Evolutionary conservation across 176 grass and related monocot genomes (phyloP).

Genomic region (Pharus latifolius): DNA sequence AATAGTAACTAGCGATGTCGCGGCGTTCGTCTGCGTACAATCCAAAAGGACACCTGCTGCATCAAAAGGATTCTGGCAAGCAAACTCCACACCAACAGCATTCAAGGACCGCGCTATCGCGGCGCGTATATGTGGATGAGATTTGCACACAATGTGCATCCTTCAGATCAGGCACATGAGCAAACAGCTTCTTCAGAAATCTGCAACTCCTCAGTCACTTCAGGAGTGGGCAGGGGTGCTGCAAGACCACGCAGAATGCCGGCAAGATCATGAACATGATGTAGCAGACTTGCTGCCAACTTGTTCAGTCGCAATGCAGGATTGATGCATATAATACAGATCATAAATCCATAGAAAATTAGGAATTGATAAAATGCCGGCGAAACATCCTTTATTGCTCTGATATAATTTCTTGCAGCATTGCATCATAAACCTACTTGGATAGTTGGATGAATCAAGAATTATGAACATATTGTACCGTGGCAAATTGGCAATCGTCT

Average conservation of each 20-base stretch:
- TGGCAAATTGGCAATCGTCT: too few relatives aligned
- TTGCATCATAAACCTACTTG: too few relatives aligned
- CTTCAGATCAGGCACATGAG: not conserved
- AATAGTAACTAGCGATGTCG: not conserved
- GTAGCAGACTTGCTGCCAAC: not conserved
- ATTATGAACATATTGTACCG: too few relatives aligned
- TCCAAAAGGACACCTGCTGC: not conserved
- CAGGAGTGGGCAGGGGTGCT: not conserved
- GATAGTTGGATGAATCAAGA: too few relatives aligned
- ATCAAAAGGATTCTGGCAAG: not conserved
- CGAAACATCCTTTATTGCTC: too few relatives aligned
- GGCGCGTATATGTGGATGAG: conserved; percentile 8
- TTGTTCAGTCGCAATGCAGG: not conserved
- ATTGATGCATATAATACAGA: not conserved
- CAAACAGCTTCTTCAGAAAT: not conserved
- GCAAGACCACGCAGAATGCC: conserved; percentile 6
- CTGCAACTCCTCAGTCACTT: not conserved
- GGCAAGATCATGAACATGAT: conserved; percentile 1
- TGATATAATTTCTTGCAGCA: too few relatives aligned
- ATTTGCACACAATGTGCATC: not conserved
- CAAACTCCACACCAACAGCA: not conserved
- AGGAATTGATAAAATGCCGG: too few relatives aligned
- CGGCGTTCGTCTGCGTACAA: not conserved
- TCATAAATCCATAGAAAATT: too few relatives aligned
- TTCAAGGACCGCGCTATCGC: not conserved